Evolutionary conservation across 108 stramenopile genomes (phyloP), one percentile per base, ranked within the genome.

Genomic region (Halocafeteria seosinensis): DNA sequence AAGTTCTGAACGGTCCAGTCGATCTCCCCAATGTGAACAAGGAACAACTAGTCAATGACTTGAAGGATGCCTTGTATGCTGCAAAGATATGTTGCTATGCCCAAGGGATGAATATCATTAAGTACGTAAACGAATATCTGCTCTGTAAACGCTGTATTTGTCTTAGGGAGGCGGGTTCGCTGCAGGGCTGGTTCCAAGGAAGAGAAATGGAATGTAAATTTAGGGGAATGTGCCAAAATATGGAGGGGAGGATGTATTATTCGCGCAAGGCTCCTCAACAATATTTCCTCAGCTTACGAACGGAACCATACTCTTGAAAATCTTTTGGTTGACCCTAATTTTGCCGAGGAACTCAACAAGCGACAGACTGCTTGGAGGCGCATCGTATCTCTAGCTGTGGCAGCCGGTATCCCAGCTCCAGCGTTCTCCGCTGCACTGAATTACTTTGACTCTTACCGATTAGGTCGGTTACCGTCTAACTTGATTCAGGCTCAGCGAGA

Each of bases 171-270:
- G n/a, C n/a, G n/a, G n/a, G n/a, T n/a, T n/a, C n/a, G n/a, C n/a
- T n/a, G n/a, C n/a, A n/a, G n/a, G 66, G 69, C 35, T 38, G 88
- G 87, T 13, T 87, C 88, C 27, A 85, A 91, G 24, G 76, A 88
- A 67, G 68, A 79, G 58, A 81, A 74, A 50, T 98, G 95, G 95
- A 68, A 80, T 66, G 84, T 95, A 9, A 83, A 94, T 73, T 72
- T 94, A 26, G 70, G 75, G 13, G 85, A 90, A 63, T 94, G 93
- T 73, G 87, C 89, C 34, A 84, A 86, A 47, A 91, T 94, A 85
- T 98, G 95, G 95, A 88, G 87, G 59, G 95, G 95, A 50, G 95
- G 95, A 35, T 98, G 95, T 78, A 98, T 98, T 73, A 98, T 98
- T 64, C 87, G 95, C 29, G 92, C 92, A 30, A 65, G 60, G 6